phyloP scores from a whole-genome alignment of 1,284 basidiomycete genomes.

The Tilletia indica region DNA sequence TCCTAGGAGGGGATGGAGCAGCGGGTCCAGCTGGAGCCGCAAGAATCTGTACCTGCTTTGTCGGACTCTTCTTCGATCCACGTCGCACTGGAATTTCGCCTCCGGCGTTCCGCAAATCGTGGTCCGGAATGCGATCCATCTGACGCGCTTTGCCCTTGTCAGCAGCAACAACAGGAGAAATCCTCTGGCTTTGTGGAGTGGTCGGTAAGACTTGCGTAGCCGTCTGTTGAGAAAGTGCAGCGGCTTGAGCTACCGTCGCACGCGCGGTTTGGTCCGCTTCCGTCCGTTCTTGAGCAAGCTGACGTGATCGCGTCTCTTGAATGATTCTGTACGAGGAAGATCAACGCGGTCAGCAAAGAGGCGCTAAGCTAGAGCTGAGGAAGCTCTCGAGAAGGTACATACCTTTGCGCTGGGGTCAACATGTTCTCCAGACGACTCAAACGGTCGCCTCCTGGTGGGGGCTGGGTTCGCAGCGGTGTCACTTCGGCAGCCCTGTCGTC shows the following conservation, averaged over 20 bases:
- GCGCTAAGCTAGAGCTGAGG: too few species aligned
- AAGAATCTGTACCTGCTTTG: background rate
- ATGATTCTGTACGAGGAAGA: constrained; percentile 34
- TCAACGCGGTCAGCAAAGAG: background rate
- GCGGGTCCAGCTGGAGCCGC: too few species aligned
- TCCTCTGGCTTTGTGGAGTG: background rate
- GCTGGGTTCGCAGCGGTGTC: background rate
- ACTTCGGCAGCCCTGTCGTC: background rate
- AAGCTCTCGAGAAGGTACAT: constrained; percentile 9
- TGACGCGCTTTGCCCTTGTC: constrained; percentile 15
- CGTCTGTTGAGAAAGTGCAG: background rate
- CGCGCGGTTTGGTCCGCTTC: constrained; percentile 22
- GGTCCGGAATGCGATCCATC: background rate
- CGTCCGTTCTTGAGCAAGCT: constrained; percentile 33
- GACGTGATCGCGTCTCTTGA: constrained; percentile 40
- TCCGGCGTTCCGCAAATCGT: background rate
- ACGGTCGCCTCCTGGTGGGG: constrained; percentile 17
- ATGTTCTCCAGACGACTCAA: constrained; percentile 25
- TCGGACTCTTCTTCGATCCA: constrained; percentile 8
- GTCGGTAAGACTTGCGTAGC: background rate
- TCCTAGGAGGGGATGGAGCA: background rate
- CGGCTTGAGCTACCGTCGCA: background rate
- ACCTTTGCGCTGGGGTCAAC: constrained; percentile 42
- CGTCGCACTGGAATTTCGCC: constrained; percentile 15
- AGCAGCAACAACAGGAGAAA: too few species aligned